Evolutionary conservation across 2,329 filamentous ascomycete genomes (phyloP).

Genomic region (Fonsecaea erecta): DNA sequence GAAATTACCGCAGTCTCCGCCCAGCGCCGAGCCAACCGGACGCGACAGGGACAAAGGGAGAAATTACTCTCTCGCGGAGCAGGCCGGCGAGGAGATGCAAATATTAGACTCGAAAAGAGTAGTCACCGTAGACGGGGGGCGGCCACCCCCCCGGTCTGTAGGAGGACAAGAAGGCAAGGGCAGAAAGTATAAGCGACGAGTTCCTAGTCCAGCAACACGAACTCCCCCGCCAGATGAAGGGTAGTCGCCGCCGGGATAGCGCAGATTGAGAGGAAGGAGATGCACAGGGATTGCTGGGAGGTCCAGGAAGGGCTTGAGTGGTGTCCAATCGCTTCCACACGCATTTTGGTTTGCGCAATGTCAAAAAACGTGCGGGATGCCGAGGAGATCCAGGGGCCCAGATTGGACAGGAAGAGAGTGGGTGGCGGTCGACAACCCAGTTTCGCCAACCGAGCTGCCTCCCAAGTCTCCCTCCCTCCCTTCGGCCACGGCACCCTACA

Average conservation of each 20-base stretch:
- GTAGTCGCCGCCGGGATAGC: conserved; percentile 1
- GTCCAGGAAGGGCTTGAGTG: background rate
- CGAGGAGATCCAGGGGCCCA: conserved; percentile 14
- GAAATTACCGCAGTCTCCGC: conserved; percentile 36
- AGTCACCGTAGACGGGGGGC: conserved; percentile 7
- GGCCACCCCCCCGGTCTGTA: background rate
- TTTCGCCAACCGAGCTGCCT: background rate
- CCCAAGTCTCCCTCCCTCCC: background rate
- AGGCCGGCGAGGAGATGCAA: conserved; percentile 20
- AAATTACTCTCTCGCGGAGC: conserved; percentile 24
- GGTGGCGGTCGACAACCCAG: conserved; percentile 5
- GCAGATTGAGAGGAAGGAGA: conserved; percentile 7
- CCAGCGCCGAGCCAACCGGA: conserved; percentile 34
- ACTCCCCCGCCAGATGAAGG: background rate
- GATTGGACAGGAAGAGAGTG: conserved; percentile 29
- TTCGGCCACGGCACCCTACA: background rate
- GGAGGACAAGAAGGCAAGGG: conserved; percentile 5
- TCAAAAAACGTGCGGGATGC: conserved; percentile 21
- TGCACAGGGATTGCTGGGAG: background rate
- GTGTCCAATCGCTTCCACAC: conserved; percentile 32
- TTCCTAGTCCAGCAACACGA: conserved; percentile 12
- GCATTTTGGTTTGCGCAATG: conserved; percentile 21
- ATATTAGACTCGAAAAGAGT: conserved; percentile 14
- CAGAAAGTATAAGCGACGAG: conserved; percentile 28
- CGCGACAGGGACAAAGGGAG: conserved; percentile 15